phyloP scores from a whole-genome alignment of 1,139 yeast genomes.

The Scheffersomyces illinoinensis region DNA sequence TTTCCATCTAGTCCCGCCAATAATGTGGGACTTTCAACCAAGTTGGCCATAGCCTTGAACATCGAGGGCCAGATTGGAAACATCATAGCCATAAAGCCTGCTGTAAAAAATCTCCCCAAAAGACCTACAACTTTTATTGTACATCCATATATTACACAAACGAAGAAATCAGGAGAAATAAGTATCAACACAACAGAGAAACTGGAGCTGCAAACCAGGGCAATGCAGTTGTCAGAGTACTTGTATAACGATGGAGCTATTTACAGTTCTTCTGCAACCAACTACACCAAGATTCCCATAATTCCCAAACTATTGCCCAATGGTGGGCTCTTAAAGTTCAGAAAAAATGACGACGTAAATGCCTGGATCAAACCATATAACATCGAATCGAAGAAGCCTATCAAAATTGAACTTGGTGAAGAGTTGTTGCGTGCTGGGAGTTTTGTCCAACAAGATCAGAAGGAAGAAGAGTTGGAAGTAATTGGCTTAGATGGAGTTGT shows the following conservation, averaged over 20 bases:
- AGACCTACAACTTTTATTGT: constrained; percentile 46
- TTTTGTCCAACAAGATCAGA: constrained; percentile 30
- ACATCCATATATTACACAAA: constrained; percentile 57
- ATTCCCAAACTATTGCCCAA: constrained; percentile 49
- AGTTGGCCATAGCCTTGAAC: constrained; percentile 61
- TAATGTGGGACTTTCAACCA: constrained; percentile 56
- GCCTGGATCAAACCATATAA: constrained; percentile 47
- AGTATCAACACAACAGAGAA: constrained; percentile 28
- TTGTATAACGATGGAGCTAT: constrained; percentile 33
- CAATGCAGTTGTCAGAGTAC: constrained; percentile 16
- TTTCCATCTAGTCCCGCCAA: constrained; percentile 37
- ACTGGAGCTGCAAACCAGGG: constrained; percentile 26
- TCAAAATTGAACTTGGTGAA: constrained; percentile 51
- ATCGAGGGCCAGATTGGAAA: constrained; percentile 54
- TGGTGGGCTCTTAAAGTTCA: constrained; percentile 65
- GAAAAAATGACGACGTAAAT: constrained; percentile 40
- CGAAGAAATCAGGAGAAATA: constrained; percentile 30
- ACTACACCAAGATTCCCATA: constrained; percentile 50
- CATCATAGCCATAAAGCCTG: constrained; percentile 54
- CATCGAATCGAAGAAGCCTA: constrained; percentile 24
- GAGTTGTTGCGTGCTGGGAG: constrained; percentile 55
- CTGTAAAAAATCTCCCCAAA: constrained; percentile 39
- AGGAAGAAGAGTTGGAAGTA: constrained; percentile 23
- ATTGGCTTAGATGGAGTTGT: constrained; percentile 60
- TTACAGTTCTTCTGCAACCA: constrained; percentile 25